phyloP scores from a whole-genome alignment of 441 rosid genomes.

The Erodium moschatum region DNA sequence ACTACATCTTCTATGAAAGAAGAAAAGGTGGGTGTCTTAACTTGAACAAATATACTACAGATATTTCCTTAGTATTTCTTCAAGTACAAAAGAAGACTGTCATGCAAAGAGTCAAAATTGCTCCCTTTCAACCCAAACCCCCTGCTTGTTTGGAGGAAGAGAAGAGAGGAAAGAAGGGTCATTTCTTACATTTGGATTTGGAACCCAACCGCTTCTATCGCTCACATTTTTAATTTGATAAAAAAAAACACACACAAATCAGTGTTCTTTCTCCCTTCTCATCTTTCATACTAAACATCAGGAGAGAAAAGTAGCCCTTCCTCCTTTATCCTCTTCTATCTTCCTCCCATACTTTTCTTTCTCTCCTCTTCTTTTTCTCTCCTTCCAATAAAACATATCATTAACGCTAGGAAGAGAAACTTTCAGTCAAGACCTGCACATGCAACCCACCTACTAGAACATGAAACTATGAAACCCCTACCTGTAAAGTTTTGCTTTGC shows the following conservation, averaged over 20 bases:
- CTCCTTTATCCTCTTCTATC: neutral
- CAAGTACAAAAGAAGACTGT: too few species aligned
- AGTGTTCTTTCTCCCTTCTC: neutral
- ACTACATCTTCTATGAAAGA: too few species aligned
- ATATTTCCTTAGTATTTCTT: too few species aligned
- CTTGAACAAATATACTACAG: too few species aligned
- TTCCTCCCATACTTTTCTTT: neutral
- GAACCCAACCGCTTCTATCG: neutral
- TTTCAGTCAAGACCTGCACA: neutral
- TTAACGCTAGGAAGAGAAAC: neutral
- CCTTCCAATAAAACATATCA: neutral
- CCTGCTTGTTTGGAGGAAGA: neutral
- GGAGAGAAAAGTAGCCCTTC: neutral
- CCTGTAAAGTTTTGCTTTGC: conserved; percentile 93
- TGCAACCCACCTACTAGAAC: conserved; percentile 8
- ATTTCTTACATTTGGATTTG: neutral
- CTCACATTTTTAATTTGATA: neutral
- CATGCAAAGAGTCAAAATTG: too few species aligned
- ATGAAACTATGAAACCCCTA: conserved; percentile 25
- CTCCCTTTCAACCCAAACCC: too few species aligned
- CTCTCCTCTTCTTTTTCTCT: neutral
- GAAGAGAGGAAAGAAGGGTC: neutral
- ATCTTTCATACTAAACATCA: neutral
- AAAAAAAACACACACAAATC: neutral
- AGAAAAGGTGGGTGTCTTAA: too few species aligned